These are phyloP conservation scores for Plicaturopsis crispa DNA, from an alignment of 768 basidiomycete genomes.

Conservation along the genomic window DNA sequence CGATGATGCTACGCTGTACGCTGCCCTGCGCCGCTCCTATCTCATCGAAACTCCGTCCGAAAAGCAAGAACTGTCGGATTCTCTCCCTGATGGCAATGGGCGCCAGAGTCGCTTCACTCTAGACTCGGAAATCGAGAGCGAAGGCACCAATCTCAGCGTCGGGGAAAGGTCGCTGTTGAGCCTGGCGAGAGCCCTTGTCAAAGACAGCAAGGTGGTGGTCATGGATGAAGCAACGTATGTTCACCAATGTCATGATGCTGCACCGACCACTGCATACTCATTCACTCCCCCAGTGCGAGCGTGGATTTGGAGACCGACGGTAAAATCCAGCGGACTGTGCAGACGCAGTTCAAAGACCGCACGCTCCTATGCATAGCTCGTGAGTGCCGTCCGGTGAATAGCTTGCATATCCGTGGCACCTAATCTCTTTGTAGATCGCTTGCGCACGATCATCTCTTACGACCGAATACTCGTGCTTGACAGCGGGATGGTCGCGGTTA, in stretches of 20 bases:
- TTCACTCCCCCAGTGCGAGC: conserved; percentile 23
- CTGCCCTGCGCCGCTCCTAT: conserved; percentile 62
- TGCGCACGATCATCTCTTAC: conserved; percentile 82
- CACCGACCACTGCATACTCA: conserved; percentile 11
- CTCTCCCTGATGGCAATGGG: conserved; percentile 18
- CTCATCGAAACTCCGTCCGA: conserved; percentile 22
- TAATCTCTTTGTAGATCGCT: conserved; percentile 48
- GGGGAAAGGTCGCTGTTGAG: conserved; percentile 39
- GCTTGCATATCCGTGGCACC: conserved; percentile 5
- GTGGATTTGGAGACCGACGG: conserved; percentile 41
- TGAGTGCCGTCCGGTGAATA: too few species aligned
- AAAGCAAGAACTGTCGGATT: too few species aligned
- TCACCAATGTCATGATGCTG: conserved; percentile 29
- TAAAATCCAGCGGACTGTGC: conserved; percentile 41
- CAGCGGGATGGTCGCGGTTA: conserved; percentile 64
- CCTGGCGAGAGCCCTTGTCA: conserved; percentile 47
- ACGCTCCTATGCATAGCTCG: conserved; percentile 43
- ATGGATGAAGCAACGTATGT: conserved; percentile 34
- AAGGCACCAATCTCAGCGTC: conserved; percentile 45
- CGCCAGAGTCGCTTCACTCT: conserved; percentile 33
- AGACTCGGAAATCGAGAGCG: conserved; percentile 43
- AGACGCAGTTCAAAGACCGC: conserved; percentile 36
- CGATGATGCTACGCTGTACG: conserved; percentile 60
- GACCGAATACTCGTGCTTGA: conserved; percentile 88
- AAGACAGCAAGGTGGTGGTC: conserved; percentile 39